Percentiles rank a stretch among this genome's conserved stretches.
Conservation (phyloP, 2,329 filamentous ascomycete genomes). For the Allantophomopsis lycopodina region DNA sequence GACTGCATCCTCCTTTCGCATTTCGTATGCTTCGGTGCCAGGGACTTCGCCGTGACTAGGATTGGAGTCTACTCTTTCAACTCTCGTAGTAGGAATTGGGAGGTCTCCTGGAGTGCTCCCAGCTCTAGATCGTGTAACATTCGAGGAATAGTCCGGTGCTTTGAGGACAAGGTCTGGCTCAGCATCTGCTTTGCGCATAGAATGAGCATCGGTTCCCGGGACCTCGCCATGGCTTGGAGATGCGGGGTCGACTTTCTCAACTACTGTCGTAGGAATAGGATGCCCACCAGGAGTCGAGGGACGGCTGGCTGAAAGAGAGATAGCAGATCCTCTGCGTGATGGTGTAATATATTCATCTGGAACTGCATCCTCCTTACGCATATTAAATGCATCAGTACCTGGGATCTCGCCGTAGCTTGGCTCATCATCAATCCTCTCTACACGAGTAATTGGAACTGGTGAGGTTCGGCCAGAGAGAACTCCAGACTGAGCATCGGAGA, state of each 20-base stretch:
- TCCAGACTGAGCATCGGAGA: slow-evolving; percentile 49
- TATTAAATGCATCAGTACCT: slow-evolving; percentile 41
- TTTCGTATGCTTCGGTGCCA: slow-evolving; percentile 40
- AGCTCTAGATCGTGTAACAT: slow-evolving; percentile 10
- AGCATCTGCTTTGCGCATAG: slow-evolving; percentile 40
- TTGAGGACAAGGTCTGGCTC: slow-evolving; percentile 44
- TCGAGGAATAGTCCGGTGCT: slow-evolving; percentile 4
- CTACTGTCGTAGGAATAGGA: slow-evolving; percentile 41
- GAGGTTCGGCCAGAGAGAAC: slow-evolving; percentile 28
- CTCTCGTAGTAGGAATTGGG: slow-evolving; percentile 42
- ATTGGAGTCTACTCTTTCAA: slow-evolving; percentile 42
- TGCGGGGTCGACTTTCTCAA: slow-evolving; percentile 39
- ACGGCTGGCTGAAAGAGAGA: neutral
- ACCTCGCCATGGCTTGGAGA: slow-evolving; percentile 45
- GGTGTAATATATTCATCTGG: slow-evolving; percentile 33
- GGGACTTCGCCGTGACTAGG: slow-evolving; percentile 47
- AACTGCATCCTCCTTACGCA: slow-evolving; percentile 40
- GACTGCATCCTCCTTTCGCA: slow-evolving; percentile 40
- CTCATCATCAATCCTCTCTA: slow-evolving; percentile 44
- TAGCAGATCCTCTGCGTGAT: too few relatives aligned
- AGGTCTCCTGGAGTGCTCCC: slow-evolving; percentile 16
- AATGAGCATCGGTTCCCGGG: slow-evolving; percentile 42
- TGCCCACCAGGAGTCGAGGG: slow-evolving; percentile 12
- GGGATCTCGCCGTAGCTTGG: slow-evolving; percentile 47
- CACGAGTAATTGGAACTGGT: slow-evolving; percentile 41